Evolutionary conservation across 139 green algal species (phyloP).

Genomic region (Axilococcus clingmanii): DNA sequence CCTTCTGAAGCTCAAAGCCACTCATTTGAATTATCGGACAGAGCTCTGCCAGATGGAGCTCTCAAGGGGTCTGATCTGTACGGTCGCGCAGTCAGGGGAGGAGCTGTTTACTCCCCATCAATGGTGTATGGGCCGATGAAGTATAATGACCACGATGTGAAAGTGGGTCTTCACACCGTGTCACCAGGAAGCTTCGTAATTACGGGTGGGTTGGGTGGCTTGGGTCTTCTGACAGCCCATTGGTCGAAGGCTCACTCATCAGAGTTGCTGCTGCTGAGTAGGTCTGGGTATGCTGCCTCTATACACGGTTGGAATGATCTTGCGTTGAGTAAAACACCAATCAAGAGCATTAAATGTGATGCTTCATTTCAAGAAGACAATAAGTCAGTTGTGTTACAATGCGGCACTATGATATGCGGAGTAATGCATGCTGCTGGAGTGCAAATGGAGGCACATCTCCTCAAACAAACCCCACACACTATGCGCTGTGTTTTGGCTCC

Average conservation of each 20-base stretch:
- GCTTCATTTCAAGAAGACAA: constrained; percentile 6
- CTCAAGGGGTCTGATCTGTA: constrained; percentile 1
- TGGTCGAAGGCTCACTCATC: too few species aligned
- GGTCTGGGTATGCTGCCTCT: too few species aligned
- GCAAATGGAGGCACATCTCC: constrained; percentile 20
- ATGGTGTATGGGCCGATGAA: not conserved
- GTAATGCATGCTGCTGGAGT: constrained; percentile 28
- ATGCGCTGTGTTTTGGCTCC: constrained; percentile 24
- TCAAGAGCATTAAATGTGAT: constrained; percentile 9
- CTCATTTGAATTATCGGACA: too few species aligned
- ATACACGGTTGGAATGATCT: too few species aligned
- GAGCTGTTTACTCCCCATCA: not conserved
- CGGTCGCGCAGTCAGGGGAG: not conserved
- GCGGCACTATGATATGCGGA: not conserved
- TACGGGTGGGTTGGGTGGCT: constrained; percentile 48
- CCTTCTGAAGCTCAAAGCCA: not conserved
- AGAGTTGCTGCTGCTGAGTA: too few species aligned
- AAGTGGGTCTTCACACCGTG: not conserved
- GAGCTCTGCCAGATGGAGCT: not conserved
- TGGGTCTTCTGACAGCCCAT: constrained; percentile 38
- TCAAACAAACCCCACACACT: constrained; percentile 4
- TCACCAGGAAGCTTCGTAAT: constrained; percentile 10
- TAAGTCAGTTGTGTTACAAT: not conserved
- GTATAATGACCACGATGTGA: not conserved
- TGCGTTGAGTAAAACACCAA: not conserved